Evolutionary conservation across 78 protist genomes (phyloP), one percentile per base, ranked within the genome.

Genomic region (Tieghemostelium lacteum): DNA sequence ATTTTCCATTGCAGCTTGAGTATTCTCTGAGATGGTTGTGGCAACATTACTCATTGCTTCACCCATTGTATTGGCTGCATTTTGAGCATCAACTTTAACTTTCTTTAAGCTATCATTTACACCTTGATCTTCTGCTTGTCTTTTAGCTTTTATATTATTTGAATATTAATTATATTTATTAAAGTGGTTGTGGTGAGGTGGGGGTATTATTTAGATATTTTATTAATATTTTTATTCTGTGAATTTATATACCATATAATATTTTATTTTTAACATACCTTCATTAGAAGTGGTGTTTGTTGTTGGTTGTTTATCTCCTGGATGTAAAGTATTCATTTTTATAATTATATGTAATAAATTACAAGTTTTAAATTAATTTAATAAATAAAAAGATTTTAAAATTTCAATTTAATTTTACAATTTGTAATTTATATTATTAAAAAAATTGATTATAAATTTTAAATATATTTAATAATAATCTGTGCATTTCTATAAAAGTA

Each of bases 291-390:
- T 42, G 28, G 88, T 50, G 29, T 60, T 50, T n/a, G 63, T 17
- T 49, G 88, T 22, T 37, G 26, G 36, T 6, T 54, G 75, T 78
- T 78, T 78, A 66, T 78, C 88, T 26, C 88, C 88, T 50, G 88
- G 88, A 55, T 78, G 88, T 24, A 74, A n/a, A 58, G 85, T 36
- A 55, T 61, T 36, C 63, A 57, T 57, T 57, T 6, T 45, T 45
- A 10, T 45, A 14, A 10, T 14, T 10, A 45, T 45, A 10, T 45
- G 6, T 45, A 14, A 45, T 10, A 45, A 45, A 45, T 14, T 10
- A 45, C 6, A 45, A 45, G 10, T 45, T 14, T 10, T 14, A 45
- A 45, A 45, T 14, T 45, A 45, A 14, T 45, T 45, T 45, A 14
- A 45, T 45, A 14, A 45, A 45, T 45, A 14, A 14, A 14, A 45